Base-by-base conservation (phyloP, 257 asterid species). In the Fraxinus quadrangulata region DNA sequence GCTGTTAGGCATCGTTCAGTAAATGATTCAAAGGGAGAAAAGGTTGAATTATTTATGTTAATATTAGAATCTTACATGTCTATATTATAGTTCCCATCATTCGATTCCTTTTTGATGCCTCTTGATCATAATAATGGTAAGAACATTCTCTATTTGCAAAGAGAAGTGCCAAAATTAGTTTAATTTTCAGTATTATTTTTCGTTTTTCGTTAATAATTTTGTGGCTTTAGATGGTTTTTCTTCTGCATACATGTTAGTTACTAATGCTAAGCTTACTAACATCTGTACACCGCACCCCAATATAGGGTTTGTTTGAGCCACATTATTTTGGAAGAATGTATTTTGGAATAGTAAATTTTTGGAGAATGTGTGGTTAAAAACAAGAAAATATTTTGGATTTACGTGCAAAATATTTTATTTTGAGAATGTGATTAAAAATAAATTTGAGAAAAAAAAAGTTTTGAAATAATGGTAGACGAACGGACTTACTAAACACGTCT, bases 1-100 rank as follows among this genome's bases (percentile, higher is more conserved):
- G 67, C 61, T 49, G 30, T 14, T 77, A 40, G 21, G 67, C 68
- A 33, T 76, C 26, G 66, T 76, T 76, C 49, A 37, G 4, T 36
- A 28, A 2, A n/a, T 47, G 74, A 8, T 59, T 21, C 4, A 10
- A 4, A 59, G 67, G 67, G 28, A 7, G 7, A 56, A 56, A 56
- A 6, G 66, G 66, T 19, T 19, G 66, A 56, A 59, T n/a, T 2
- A 23, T 24, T 59, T 13, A 14, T 3, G n/a, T 47, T 47, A 59
- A 59, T 59, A 59, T n/a, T 59, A 23, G 21, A 56, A 59, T 23
- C 24, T 1, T 21, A 59, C 67, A 21, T 59, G 30, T 59, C 67
- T 6, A n/a, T 6, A 59, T 8, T 23, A 59, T 63, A 19, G 33
- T 63, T 63, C 33, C 69, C 19, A 11, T 63, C 17, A 63, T 9